These are phyloP conservation scores for Hypsizygus marmoreus DNA, from an alignment of 768 basidiomycete genomes.

Conservation along the genomic window DNA sequence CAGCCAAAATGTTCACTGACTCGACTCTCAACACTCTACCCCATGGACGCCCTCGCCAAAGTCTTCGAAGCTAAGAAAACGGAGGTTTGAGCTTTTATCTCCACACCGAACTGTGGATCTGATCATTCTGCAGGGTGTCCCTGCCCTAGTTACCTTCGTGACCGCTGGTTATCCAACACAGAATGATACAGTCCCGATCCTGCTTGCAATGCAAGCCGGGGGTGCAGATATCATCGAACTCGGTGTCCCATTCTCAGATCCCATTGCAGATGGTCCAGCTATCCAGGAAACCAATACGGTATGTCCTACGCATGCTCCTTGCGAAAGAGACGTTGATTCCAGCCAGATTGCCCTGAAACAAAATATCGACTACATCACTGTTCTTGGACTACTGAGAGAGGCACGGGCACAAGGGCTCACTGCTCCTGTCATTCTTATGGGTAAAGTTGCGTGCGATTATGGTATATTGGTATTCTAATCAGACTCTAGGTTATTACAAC, in stretches of 20 bases:
- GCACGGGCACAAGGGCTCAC: conserved; percentile 83
- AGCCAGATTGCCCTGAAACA: conserved; percentile 82
- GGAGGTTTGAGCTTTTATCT: conserved; percentile 39
- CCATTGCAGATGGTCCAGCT: conserved; percentile 91
- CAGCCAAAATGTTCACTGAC: conserved; percentile 13
- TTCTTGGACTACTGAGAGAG: conserved; percentile 73
- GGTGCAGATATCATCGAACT: conserved; percentile 95
- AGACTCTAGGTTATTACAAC: conserved; percentile 87
- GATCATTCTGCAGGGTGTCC: conserved; percentile 41
- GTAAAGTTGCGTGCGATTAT: conserved; percentile 38
- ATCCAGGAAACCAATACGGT: conserved; percentile 96
- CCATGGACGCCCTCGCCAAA: conserved; percentile 72
- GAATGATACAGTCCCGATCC: conserved; percentile 80
- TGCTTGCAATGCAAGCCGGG: conserved; percentile 92
- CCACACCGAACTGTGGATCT: not conserved
- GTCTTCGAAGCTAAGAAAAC: conserved; percentile 69
- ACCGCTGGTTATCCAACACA: conserved; percentile 89
- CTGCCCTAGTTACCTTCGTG: conserved; percentile 83
- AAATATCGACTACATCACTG: conserved; percentile 72
- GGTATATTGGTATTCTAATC: conserved; percentile 7
- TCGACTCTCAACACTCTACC: conserved; percentile 16
- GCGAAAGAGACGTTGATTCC: conserved; percentile 10
- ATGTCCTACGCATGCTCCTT: conserved; percentile 25
- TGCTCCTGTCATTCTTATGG: conserved; percentile 91
- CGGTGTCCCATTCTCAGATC: conserved; percentile 95